A percentile compares a stretch with the other conserved stretches of the same genome.
These are phyloP conservation scores for Geranium brycei DNA, from an alignment of 345 rosid species.

Conservation along the genomic window DNA sequence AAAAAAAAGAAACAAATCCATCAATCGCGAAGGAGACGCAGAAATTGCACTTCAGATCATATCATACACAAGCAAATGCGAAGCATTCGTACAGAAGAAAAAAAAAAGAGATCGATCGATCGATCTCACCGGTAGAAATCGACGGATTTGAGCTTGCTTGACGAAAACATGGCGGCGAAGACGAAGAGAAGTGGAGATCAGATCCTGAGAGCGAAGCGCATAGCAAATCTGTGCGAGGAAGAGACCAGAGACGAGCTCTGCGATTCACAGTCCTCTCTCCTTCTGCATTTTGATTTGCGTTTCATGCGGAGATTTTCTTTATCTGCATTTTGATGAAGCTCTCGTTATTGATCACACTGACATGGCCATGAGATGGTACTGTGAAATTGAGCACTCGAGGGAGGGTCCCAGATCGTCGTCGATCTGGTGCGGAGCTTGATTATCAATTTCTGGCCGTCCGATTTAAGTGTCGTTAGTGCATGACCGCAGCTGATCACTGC, in stretches of 20 bases:
- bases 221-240: slow-evolving; percentile 6
- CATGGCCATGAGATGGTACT: too few species aligned
- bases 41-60: neutral
- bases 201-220: slow-evolving; percentile 9
- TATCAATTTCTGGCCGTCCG: too few species aligned
- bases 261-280: neutral
- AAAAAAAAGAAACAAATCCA: neutral
- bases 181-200: slow-evolving; percentile 1
- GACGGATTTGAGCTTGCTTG: slow-evolving; percentile 55
- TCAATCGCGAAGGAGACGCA: neutral
- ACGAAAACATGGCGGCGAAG: slow-evolving; percentile 32
- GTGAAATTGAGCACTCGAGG: too few species aligned
- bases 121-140: slow-evolving; percentile 49
- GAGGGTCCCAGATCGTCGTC: too few species aligned
- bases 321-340: too few species aligned
- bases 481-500: too few species aligned
- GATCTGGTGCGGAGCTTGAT: too few species aligned
- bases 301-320: too few species aligned
- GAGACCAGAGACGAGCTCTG: neutral
- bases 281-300: too few species aligned
- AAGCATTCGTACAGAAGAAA: neutral
- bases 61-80: too few species aligned
- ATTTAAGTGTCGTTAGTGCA: too few species aligned
- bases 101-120: slow-evolving; percentile 11
- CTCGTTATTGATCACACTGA: too few species aligned